A percentile compares a stretch with the other conserved stretches of the same genome.
Conservation (phyloP, 139 green algal species). For the Eudorina sp. region DNA sequence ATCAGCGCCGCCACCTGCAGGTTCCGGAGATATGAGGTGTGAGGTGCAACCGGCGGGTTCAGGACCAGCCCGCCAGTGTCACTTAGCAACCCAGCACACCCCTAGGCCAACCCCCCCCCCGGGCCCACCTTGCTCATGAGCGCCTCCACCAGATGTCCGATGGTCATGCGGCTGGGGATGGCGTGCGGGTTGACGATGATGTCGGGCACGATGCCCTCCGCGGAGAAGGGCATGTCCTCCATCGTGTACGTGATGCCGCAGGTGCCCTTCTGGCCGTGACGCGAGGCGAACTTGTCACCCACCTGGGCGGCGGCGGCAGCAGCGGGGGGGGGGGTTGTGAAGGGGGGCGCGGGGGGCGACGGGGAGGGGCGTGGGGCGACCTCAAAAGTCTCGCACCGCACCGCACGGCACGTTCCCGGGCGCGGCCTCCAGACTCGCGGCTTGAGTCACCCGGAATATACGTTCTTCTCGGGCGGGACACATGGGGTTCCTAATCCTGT, state of each 20-base stretch:
- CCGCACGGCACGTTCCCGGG: neutral
- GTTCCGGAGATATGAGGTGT: neutral
- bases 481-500: no score
- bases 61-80: neutral
- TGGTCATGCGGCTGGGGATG: conserved; percentile 99
- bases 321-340: no score
- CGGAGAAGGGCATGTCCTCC: conserved; percentile 86
- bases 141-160: conserved; percentile 98
- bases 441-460: no score
- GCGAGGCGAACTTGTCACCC: conserved; percentile 98
- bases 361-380: no score
- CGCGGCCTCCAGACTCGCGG: no score
- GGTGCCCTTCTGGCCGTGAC: conserved; percentile 98
- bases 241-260: conserved; percentile 97
- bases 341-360: neutral
- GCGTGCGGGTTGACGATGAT: conserved; percentile 99
- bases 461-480: no score
- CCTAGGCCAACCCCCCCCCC: neutral
- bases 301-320: conserved; percentile 75
- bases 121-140: conserved; percentile 93
- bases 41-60: neutral
- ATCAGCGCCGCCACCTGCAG: conserved; percentile 83
- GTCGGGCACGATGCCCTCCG: conserved; percentile 94
- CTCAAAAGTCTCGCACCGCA: neutral
- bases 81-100: neutral